Base-by-base conservation (phyloP, 306 rosid species). In the Sphenostylis stenocarpa region DNA sequence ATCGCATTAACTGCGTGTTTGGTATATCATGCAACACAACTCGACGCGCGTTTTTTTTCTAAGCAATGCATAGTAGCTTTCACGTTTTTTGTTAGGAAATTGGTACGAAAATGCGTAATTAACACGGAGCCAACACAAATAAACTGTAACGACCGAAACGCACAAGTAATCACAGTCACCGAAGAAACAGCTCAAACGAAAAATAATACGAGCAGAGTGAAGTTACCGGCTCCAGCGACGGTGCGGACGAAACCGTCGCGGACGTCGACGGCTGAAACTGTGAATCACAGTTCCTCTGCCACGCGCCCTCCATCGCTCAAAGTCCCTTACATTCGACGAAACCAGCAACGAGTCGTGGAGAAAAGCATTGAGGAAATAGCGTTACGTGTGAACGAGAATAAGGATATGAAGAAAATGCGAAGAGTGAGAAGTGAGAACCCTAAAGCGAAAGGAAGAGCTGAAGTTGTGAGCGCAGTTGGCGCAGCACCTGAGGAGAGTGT, bases 141-240 rank as follows among this genome's bases (percentile, higher is more conserved):
- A 23, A 77, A 68, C 49, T 20, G 20, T 19, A 34, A 16, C 20
- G 56, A 47, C 31, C 43, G 48, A 11, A 53, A 72, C 14, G 45
- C 67, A 63, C 45, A 69, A 47, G 33, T 3, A 45, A 73, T 20
- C 34, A 74, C 41, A 41, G n/a, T 36, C 15, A 63, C n/a, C 1
- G 10, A 36, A 23, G 24, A 61, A 21, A 47, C 1, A 60, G 63
- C 10, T 28, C 5, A 38, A 13, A 70, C 10, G 1, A 76, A 56
- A 65, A 26, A n/a, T n/a, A n/a, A n/a, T n/a, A n/a, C n/a, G 57
- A 66, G 34, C 20, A 15, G 6, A 48, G 0, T 67, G 9, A 19
- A 61, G n/a, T 55, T 67, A 82, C 85, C 78, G 13, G 73, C 67
- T 71, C 72, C 60, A 11, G 47, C 65, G 57, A 7, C 41, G 73